Conservation (phyloP, 2,329 filamentous ascomycete genomes). For the Lasiodiplodia sp. region DNA sequence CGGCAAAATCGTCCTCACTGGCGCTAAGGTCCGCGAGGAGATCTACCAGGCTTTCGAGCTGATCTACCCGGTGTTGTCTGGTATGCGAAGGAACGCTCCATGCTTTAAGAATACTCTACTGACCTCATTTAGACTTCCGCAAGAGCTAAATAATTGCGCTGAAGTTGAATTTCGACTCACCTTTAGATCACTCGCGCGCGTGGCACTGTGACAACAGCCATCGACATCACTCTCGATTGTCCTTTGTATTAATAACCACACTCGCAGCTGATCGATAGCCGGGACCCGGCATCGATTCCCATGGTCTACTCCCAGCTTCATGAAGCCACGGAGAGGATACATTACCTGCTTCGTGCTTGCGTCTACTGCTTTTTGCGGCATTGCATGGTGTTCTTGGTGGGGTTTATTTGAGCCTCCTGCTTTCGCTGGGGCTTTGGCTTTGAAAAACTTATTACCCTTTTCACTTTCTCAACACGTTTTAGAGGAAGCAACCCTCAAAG, state of each 20-base stretch:
- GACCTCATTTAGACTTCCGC: conserved; percentile 34
- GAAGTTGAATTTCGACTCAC: conserved; percentile 5
- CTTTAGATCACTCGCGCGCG: conserved; percentile 23
- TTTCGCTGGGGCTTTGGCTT: conserved; percentile 25
- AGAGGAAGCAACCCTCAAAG: conserved; percentile 23
- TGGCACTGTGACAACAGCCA: conserved; percentile 16
- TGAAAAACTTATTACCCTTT: conserved; percentile 29
- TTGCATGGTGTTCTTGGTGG: conserved; percentile 31
- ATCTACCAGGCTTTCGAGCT: conserved; percentile 64
- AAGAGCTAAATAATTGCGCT: conserved; percentile 28
- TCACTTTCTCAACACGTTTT: conserved; percentile 25
- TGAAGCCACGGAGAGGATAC: background rate
- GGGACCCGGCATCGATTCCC: conserved; percentile 8
- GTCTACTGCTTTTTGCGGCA: conserved; percentile 31
- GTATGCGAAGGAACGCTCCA: conserved; percentile 56
- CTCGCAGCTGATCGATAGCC: conserved; percentile 6
- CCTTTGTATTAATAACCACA: conserved; percentile 26
- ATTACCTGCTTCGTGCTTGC: conserved; percentile 25
- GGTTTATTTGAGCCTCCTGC: conserved; percentile 18
- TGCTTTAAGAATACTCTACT: conserved; percentile 35
- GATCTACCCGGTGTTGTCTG: conserved; percentile 95
- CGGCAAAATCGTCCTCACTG: conserved; percentile 97
- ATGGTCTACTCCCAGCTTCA: background rate
- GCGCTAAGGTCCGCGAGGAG: conserved; percentile 96
- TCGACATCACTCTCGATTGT: conserved; percentile 14